These are phyloP conservation scores for Backusella psychrophila DNA, from an alignment of 192 early-diverging fungal species.

Conservation along the genomic window DNA sequence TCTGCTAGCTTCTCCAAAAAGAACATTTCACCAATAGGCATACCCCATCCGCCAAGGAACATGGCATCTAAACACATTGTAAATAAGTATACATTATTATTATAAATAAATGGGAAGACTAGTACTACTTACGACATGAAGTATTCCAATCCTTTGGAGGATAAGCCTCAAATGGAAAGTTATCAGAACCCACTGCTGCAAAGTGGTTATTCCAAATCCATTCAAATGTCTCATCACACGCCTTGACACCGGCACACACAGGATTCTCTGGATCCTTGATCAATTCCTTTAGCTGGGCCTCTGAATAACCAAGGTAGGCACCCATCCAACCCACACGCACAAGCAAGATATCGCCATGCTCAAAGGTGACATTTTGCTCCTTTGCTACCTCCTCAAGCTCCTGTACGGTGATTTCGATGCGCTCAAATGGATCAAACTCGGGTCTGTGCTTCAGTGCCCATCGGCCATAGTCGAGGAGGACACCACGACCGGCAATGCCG, in stretches of 20 bases:
- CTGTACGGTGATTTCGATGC: constrained; percentile 19
- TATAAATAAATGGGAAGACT: not conserved
- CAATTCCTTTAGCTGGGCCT: not conserved
- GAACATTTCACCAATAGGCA: constrained; percentile 36
- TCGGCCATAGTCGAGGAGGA: constrained; percentile 26
- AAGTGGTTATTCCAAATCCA: constrained; percentile 38
- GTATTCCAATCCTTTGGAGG: constrained; percentile 15
- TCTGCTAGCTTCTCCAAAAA: constrained; percentile 28
- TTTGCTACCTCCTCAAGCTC: constrained; percentile 24
- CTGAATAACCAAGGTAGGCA: not conserved
- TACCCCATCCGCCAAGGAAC: constrained; percentile 30
- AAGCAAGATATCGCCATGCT: constrained; percentile 32
- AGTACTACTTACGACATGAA: constrained; percentile 22
- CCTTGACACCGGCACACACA: constrained; percentile 22
- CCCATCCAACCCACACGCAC: constrained; percentile 29
- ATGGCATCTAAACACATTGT: constrained; percentile 13
- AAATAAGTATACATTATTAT: not conserved
- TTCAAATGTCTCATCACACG: constrained; percentile 27
- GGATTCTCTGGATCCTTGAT: not conserved
- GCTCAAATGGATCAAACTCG: constrained; percentile 23
- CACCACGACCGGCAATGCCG: constrained; percentile 32
- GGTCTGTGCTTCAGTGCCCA: constrained; percentile 20
- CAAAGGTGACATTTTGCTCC: constrained; percentile 19
- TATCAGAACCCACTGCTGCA: constrained; percentile 28
- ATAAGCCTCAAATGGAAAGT: constrained; percentile 18